phyloP scores from a whole-genome alignment of 176 grass and related monocot genomes.

The Guadua angustifolia region DNA sequence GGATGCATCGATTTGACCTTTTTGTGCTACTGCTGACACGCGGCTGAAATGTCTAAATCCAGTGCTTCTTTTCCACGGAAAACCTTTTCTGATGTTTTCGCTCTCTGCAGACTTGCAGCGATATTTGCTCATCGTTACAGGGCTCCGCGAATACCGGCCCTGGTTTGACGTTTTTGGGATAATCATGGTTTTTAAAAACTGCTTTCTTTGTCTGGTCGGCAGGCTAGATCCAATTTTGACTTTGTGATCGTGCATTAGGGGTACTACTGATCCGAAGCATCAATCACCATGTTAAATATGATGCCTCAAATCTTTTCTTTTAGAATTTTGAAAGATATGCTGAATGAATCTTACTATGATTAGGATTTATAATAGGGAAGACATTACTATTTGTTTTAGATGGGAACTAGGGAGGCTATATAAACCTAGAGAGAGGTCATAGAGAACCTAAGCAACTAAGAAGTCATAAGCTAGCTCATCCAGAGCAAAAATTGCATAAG shows the following conservation, averaged over 20 bases:
- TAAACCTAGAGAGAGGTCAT: no score
- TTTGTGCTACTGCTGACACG: not conserved
- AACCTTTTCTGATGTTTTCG: not conserved
- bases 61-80: not conserved
- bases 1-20: not conserved
- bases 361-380: no score
- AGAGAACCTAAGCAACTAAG: no score
- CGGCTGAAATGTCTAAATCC: not conserved
- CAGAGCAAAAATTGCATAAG: no score
- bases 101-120: not conserved
- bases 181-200: not conserved
- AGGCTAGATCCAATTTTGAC: not conserved
- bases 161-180: not conserved
- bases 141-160: not conserved
- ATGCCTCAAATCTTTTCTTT: no score
- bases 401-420: no score
- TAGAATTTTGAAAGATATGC: no score
- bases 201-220: not conserved
- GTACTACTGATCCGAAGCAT: not conserved
- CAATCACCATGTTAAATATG: not conserved
- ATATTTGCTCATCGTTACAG: not conserved
- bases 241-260: not conserved
- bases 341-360: no score
- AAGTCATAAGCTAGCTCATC: no score
- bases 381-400: no score